Conservation (phyloP, 2,329 filamentous ascomycete genomes). For the Botrytis deweyae region DNA sequence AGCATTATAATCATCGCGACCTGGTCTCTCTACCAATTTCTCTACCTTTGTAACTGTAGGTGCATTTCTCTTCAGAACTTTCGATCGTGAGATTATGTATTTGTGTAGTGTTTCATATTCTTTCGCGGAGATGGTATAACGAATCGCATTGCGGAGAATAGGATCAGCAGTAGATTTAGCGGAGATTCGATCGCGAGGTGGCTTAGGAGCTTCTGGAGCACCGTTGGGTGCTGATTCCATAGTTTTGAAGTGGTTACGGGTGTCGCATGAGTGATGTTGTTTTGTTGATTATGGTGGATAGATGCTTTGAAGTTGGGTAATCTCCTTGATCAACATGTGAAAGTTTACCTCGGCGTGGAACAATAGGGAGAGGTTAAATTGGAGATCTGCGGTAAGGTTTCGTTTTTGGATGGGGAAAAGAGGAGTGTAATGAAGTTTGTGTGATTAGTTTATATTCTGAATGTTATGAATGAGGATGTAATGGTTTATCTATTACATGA, state of each 20-base stretch:
- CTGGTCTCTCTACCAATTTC: slow-evolving; percentile 39
- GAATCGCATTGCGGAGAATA: slow-evolving; percentile 78
- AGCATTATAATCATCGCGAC: slow-evolving; percentile 65
- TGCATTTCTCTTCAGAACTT: slow-evolving; percentile 53
- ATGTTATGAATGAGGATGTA: background rate
- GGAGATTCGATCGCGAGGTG: slow-evolving; percentile 31
- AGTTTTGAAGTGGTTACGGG: background rate
- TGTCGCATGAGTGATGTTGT: slow-evolving; percentile 13
- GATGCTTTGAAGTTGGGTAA: background rate
- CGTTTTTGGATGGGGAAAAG: background rate
- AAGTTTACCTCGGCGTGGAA: slow-evolving; percentile 17
- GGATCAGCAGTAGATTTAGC: slow-evolving; percentile 54
- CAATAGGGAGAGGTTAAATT: slow-evolving; percentile 11
- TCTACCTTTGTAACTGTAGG: slow-evolving; percentile 57
- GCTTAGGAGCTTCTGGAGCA: slow-evolving; percentile 26
- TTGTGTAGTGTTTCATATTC: slow-evolving; percentile 85
- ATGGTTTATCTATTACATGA: background rate
- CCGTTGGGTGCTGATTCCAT: slow-evolving; percentile 29
- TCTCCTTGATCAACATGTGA: slow-evolving; percentile 20
- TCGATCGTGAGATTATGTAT: slow-evolving; percentile 74
- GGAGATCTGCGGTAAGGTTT: slow-evolving; percentile 11
- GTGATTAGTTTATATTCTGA: background rate
- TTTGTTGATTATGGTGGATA: background rate
- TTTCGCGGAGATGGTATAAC: slow-evolving; percentile 80
- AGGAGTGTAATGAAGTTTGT: background rate